Evolutionary conservation across 148 eudicot genomes (phyloP), one percentile per base, ranked within the genome.

Genomic region (Mesembryanthemum crystallinum): DNA sequence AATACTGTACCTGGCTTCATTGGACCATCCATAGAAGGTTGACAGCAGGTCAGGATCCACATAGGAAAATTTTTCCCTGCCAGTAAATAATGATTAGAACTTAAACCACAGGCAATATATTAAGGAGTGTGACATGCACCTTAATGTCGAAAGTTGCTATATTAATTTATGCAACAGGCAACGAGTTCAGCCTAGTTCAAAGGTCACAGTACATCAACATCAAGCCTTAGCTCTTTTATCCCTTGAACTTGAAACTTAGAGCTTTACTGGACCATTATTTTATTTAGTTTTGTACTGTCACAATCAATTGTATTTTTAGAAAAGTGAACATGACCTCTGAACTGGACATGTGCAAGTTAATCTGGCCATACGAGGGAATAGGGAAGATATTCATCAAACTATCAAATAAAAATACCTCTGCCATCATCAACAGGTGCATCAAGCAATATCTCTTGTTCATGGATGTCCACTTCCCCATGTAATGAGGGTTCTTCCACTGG

Each of bases 31-130:
- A 12, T 62, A 3, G 29, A 69, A 27, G 72, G 72, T 47, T 81
- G 83, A 72, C 83, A 81, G 59, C 80, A 81, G 60, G 72, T 81
- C 69, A 76, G 57, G 58, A 81, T 67, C 83, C 83, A 81, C 80
- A 76, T 24, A 17, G 83, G 77, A 73, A 81, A 81, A 42, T 39
- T 25, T 32, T 27, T 76, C 11, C 69, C 79, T 81, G 80, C 59
- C 29, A 64, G 1, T 39, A 45, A 73, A 57, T 64, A 33, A 57
- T 14, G 25, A 45, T 62, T 64, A 79, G 43, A 49, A 13, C 43
- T 52, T 27, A 55, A 25, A 59, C 5, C 5, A 47, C 15, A 72
- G 27, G 65, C 20, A 32, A 54, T 70, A 25, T 8, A 8, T 30
- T 23, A 25, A 21, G 27, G n/a, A 57, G 6, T 21, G 27, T 0